Evolutionary conservation across 495 filamentous ascomycete genomes (phyloP), one percentile per base, ranked within the genome.

Genomic region (Annulohypoxylon nitens): DNA sequence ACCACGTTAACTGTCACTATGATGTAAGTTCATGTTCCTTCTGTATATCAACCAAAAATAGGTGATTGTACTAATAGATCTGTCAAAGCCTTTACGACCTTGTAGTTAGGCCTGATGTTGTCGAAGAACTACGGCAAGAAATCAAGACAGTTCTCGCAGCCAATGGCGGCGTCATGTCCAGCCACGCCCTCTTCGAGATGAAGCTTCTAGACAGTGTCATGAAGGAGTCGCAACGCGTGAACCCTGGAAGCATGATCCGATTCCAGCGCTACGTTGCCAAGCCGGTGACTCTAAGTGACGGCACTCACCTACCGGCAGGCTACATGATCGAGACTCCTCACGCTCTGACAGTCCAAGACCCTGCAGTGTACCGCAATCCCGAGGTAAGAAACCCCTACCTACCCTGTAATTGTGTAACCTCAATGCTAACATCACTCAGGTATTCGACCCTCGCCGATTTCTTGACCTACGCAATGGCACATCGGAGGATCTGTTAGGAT

Each of bases 401-500:
- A 30, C 30, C 30, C 30, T 30, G 30, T 30, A 12, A 14, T 47
- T 41, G n/a, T 41, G n/a, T 30, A 30, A 36, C 4, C 5, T 14
- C 25, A 62, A 23, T 0, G 37, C 61, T 66, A 30, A 71, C 36
- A 4, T 0, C n/a, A 18, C 4, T 2, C 10, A 79, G 41, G n/a
- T 67, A 64, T 90, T 88, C 66, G 84, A 90, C 67, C 82, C 81
- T 0, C 83, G 78, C 61, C 85, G 88, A n/a, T 89, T 84, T 70
- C 75, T 75, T n/a, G 79, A 79, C 37, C 71, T 85, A 18, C 75
- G 77, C 20, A 77, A 74, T 34, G 65, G 68, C 39, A 72, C 69
- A 11, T n/a, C 69, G 9, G 79, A 83, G 14, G 80, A 86, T 33
- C 70, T 39, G 26, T 41, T 75, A 5, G 50, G 47, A 11, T 75